Conservation (phyloP, 805 yeast species). For the Candida mattraensis region DNA sequence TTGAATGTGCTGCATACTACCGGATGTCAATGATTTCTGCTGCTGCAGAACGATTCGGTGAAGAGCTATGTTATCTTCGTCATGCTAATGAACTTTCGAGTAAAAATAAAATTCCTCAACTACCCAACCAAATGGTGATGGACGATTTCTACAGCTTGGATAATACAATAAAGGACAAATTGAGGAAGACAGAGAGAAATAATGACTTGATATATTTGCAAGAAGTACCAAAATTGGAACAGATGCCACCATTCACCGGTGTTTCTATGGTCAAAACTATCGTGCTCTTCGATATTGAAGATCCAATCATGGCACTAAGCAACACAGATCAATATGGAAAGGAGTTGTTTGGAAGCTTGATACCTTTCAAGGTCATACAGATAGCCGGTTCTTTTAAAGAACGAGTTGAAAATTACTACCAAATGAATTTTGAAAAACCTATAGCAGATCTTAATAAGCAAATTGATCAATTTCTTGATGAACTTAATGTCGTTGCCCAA, state of each 20-base stretch:
- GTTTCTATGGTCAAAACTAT: conserved; percentile 55
- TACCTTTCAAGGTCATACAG: conserved; percentile 69
- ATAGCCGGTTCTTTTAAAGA: conserved; percentile 68
- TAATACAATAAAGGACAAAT: conserved; percentile 42
- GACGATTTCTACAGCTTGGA: conserved; percentile 55
- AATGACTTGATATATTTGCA: conserved; percentile 79
- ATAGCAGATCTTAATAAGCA: conserved; percentile 45
- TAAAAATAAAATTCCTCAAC: conserved; percentile 42
- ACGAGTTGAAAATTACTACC: conserved; percentile 55
- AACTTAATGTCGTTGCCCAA: conserved; percentile 57
- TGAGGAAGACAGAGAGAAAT: conserved; percentile 66
- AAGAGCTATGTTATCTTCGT: conserved; percentile 60
- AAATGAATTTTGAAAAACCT: conserved; percentile 46
- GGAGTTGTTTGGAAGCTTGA: conserved; percentile 53
- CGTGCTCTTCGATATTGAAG: conserved; percentile 37
- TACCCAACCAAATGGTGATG: conserved; percentile 42
- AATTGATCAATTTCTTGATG: conserved; percentile 44
- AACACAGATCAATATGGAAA: conserved; percentile 23
- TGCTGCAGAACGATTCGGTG: conserved; percentile 59
- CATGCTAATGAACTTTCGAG: conserved; percentile 41
- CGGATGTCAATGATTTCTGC: conserved; percentile 55
- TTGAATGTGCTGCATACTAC: conserved; percentile 67
- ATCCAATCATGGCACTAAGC: conserved; percentile 33
- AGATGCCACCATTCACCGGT: conserved; percentile 43
- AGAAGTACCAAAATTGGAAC: conserved; percentile 49